Evolutionary conservation across 345 rosid genomes (phyloP), one percentile per base, ranked within the genome.

Genomic region (Gossypium longicalyx): DNA sequence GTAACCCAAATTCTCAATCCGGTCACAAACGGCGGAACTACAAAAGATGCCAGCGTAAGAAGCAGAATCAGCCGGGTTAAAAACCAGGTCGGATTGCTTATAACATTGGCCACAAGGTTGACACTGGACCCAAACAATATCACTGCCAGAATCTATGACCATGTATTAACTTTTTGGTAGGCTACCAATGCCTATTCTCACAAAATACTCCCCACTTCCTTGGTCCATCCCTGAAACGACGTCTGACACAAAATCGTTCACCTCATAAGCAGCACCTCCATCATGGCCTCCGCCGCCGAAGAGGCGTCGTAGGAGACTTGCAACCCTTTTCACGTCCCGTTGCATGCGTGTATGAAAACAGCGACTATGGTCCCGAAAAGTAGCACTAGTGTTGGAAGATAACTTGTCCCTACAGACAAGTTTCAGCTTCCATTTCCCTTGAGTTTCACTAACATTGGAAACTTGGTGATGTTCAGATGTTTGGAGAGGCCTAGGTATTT

Each of bases 61-160:
- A 0, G 89, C 93, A 2, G 99, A 95, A 29, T 70, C 83, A 20
- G 92, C 83, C 10, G 98, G 98, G 82, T 95, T 88, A 74, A 95
- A 95, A 17, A 95, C 85, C 29, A 98, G 99, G 86, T 93, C 99
- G 66, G 94, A 85, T 75, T 95, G 98, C 45, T 47, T 88, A 75
- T 95, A 93, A 70, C 99, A 95, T 70, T 90, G 90, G 60, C 77
- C 83, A 64, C 99, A 95, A 61, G 99, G 99, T 73, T 90, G 90
- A 45, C 99, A 95, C 71, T 95, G 98, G 57, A 93, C 96, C 99
- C 99, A 95, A 51, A 95, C 94, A 67, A 95, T 91, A 72, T 95
- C 99, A 41, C 98, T 93, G 1, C 99, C 99, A 6, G 99, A 90
- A 73, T 95, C 98, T 56, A 95, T 81, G 2, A 93, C 99, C 90